Conservation (phyloP, 805 yeast species). For the Nakazawaea ishiwadae region DNA sequence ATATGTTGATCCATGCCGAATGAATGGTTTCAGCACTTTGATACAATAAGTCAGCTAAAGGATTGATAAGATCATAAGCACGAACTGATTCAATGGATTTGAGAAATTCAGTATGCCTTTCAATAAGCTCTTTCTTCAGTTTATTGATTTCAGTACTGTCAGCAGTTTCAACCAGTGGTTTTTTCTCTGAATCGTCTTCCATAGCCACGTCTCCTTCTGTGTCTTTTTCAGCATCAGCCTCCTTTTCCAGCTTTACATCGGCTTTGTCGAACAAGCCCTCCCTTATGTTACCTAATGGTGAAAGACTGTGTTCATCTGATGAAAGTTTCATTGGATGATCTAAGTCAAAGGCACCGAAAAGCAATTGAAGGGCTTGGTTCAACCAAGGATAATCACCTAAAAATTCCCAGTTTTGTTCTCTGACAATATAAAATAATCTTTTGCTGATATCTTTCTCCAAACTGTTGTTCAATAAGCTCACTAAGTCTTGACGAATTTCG, state of each 20-base stretch:
- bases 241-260: too few relatives aligned
- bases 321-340: constrained; percentile 41
- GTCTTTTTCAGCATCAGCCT: too few relatives aligned
- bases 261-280: constrained; percentile 22
- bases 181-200: constrained; percentile 30
- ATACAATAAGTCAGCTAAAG: constrained; percentile 77
- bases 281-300: constrained; percentile 44
- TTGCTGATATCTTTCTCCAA: constrained; percentile 74
- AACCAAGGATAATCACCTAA: constrained; percentile 93
- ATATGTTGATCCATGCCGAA: constrained; percentile 75
- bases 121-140: constrained; percentile 15
- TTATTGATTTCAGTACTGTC: background rate
- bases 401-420: constrained; percentile 97
- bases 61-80: constrained; percentile 60
- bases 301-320: constrained; percentile 45
- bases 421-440: constrained; percentile 78
- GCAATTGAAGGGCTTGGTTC: constrained; percentile 83
- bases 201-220: constrained; percentile 21
- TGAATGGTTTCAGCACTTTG: constrained; percentile 77
- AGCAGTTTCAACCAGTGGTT: too few relatives aligned
- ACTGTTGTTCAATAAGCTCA: constrained; percentile 74
- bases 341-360: constrained; percentile 71
- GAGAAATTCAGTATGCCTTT: constrained; percentile 21
- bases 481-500: constrained; percentile 65
- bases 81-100: constrained; percentile 27